Base-by-base conservation (phyloP, 1,284 basidiomycete species). In the Ganoderma sinense region DNA sequence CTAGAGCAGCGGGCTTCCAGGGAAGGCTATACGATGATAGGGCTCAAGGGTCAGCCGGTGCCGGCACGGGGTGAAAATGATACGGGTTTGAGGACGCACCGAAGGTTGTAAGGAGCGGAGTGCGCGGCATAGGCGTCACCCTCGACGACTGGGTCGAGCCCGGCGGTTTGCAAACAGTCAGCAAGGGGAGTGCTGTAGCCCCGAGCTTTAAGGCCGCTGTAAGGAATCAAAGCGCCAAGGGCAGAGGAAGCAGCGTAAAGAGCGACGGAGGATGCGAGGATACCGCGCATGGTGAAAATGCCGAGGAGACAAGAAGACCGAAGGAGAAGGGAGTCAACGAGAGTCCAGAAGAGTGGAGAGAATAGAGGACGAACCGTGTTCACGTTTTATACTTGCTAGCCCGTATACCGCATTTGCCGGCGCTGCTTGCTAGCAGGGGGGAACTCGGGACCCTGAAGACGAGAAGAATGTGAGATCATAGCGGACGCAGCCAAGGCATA, bases 81-180 rank as follows among this genome's bases (percentile, higher is more conserved):
- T 7, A 48, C 7, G n/a, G 48, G 7, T 26, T 51, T 4, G 48
- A 29, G 41, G 36, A 58, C 68, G 51, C 29, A 69, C 68, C 68
- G 68, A 13, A 65, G 64, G 68, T 69, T 69, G 68, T 65, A 69
- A 8, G 68, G 59, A 16, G 59, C 59, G n/a, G 64, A 40, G 26
- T 65, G 64, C 4, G 59, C 48, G 16, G 68, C 59, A n/a, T 69
- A 69, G 5, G 51, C 68, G 11, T 69, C 64, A 18, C 59, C 40
- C 23, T 69, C 36, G 39, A 69, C 68, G 51, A 69, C 48, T 16
- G 68, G 63, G 59, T 62, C 59, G 20, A 69, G 51, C 26, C 58
- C 58, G 10, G 68, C 68, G 8, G 23, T 31, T 29, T 65, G 40
- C 23, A 69, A 20, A 18, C 68, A 69, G 33, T 65, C 48, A 14